Conservation (phyloP, 441 rosid species). For the Erysimum cheiri region DNA sequence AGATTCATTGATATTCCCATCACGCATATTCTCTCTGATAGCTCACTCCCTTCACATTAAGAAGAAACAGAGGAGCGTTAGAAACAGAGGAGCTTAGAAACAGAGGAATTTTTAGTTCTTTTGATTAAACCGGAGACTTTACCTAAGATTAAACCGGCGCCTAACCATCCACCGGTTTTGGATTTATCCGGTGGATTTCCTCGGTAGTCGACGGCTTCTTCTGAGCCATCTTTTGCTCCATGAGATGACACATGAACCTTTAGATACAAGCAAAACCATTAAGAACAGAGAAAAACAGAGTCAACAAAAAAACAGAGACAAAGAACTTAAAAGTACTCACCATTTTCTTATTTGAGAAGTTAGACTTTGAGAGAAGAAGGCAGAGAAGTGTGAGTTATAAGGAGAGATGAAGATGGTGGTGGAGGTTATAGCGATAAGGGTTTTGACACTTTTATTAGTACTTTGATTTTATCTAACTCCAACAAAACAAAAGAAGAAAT, state of each 20-base stretch:
- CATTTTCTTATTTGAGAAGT: constrained; percentile 33
- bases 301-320: background rate
- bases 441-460: constrained; percentile 35
- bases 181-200: constrained; percentile 79
- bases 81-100: constrained; percentile 13
- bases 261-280: constrained; percentile 28
- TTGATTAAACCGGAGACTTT: constrained; percentile 5
- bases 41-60: constrained; percentile 60
- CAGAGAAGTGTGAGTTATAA: constrained; percentile 31
- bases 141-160: constrained; percentile 89
- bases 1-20: constrained; percentile 92
- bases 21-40: constrained; percentile 86
- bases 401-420: constrained; percentile 29
- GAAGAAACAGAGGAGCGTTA: constrained; percentile 4
- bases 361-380: constrained; percentile 15
- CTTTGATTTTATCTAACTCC: constrained; percentile 39
- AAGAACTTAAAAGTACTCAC: constrained; percentile 26
- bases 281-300: constrained; percentile 21
- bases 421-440: constrained; percentile 32
- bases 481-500: constrained; percentile 46
- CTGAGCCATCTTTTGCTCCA: constrained; percentile 53
- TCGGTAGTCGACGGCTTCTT: constrained; percentile 53
- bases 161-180: constrained; percentile 90
- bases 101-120: background rate
- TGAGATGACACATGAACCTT: constrained; percentile 64